These are phyloP conservation scores for Rosa multiflora DNA, from an alignment of 306 rosid species.

Conservation along the genomic window DNA sequence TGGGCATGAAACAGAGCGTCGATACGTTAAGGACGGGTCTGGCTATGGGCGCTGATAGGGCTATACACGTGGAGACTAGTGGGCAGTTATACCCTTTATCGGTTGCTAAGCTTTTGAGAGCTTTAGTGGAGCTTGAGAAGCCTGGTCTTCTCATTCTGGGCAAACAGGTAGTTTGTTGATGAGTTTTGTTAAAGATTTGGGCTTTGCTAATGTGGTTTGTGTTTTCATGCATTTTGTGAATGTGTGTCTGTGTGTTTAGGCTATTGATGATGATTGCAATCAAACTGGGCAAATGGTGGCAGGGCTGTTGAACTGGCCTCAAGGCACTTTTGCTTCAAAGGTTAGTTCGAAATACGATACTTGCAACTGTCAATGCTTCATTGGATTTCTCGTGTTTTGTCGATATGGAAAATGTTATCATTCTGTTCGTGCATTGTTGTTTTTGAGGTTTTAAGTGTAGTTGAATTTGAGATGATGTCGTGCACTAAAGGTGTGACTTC, in stretches of 20 bases:
- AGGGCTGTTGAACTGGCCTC: slow-evolving; percentile 96
- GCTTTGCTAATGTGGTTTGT: background rate
- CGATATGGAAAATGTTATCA: background rate
- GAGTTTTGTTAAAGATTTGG: slow-evolving; percentile 5
- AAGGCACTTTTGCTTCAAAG: slow-evolving; percentile 96
- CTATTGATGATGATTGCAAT: slow-evolving; percentile 98
- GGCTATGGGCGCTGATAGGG: slow-evolving; percentile 95
- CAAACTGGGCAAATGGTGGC: slow-evolving; percentile 97
- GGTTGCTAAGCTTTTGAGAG: slow-evolving; percentile 75
- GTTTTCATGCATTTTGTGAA: background rate
- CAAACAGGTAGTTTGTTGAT: slow-evolving; percentile 56
- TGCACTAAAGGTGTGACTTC: background rate
- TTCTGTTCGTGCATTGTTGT: background rate
- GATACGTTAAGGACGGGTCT: slow-evolving; percentile 86
- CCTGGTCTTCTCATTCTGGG: slow-evolving; percentile 84
- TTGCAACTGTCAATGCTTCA: background rate
- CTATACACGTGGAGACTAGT: slow-evolving; percentile 68
- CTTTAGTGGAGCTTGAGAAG: slow-evolving; percentile 75
- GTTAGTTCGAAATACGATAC: slow-evolving; percentile 34
- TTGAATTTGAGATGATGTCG: background rate
- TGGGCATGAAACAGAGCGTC: slow-evolving; percentile 73
- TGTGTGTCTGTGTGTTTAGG: slow-evolving; percentile 40
- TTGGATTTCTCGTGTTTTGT: background rate
- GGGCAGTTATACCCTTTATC: slow-evolving; percentile 56
- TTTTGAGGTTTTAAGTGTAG: background rate